Conservation (phyloP, 352 stramenopile genomes). For the Pelagophyceae sp. region DNA sequence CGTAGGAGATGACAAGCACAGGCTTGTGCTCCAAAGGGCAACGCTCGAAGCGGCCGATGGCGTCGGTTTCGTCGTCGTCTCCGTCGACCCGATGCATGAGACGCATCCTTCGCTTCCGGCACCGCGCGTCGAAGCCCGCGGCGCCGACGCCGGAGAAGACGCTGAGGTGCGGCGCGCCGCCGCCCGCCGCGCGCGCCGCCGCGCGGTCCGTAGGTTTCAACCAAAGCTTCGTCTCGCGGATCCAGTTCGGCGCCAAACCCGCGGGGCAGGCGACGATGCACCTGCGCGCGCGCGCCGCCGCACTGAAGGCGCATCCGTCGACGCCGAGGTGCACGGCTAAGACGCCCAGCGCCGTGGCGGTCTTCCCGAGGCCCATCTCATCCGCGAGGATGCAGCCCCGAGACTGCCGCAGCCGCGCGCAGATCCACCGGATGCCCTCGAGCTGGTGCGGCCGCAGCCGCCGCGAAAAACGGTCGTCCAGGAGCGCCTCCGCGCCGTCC, state of each 20-base stretch:
- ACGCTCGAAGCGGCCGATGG: background rate
- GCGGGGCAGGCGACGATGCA: constrained; percentile 2
- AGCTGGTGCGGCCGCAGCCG: constrained; percentile 68
- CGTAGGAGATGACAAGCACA: constrained; percentile 55
- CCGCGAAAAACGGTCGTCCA: background rate
- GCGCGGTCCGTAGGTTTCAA: background rate
- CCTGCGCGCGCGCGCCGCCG: background rate
- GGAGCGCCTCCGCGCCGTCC: background rate
- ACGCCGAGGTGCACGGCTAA: background rate
- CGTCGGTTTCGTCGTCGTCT: background rate
- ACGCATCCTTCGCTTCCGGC: background rate
- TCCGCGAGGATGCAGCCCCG: constrained; percentile 45
- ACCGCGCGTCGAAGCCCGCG: background rate
- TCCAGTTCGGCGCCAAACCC: background rate
- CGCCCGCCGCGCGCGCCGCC: background rate
- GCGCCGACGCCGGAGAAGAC: background rate
- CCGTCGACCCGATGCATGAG: background rate
- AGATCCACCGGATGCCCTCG: constrained; percentile 80
- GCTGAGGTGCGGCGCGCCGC: background rate
- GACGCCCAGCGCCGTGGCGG: constrained; percentile 35
- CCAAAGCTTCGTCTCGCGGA: background rate
- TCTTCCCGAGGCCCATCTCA: constrained; percentile 53
- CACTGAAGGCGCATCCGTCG: background rate
- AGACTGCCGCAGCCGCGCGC: constrained; percentile 49
- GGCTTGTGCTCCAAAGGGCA: background rate